A percentile compares a stretch with the other conserved stretches of the same genome.
phyloP scores from a whole-genome alignment of 2,329 filamentous ascomycete genomes.

The Aspergillus costaricaensis region DNA sequence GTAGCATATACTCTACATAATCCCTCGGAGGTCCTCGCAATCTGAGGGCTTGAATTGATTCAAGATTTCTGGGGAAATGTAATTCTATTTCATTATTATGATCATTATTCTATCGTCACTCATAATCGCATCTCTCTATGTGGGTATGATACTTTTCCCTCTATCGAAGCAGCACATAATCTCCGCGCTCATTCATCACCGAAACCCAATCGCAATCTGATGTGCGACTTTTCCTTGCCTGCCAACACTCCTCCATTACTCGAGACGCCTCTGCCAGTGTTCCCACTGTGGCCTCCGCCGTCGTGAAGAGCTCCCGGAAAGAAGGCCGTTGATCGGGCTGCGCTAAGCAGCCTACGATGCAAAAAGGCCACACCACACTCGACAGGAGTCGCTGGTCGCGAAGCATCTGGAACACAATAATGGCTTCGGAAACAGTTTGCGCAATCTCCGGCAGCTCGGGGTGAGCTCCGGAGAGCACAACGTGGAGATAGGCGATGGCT shows the following conservation, averaged over 20 bases:
- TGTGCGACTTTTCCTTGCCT: not conserved
- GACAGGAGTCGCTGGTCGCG: not conserved
- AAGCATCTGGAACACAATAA: not conserved
- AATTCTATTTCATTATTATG: not conserved
- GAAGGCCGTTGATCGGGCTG: not conserved
- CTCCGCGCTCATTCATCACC: not conserved
- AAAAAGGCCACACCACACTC: not conserved
- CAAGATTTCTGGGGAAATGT: no score
- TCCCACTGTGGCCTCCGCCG: not conserved
- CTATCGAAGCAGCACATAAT: not conserved
- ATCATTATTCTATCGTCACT: not conserved
- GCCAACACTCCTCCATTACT: not conserved
- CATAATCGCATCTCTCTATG: not conserved
- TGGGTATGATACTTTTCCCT: not conserved
- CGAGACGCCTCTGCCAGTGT: not conserved
- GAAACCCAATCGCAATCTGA: not conserved
- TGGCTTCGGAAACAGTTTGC: not conserved
- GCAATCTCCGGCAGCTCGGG: not conserved
- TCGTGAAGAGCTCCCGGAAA: not conserved
- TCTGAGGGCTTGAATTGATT: no score
- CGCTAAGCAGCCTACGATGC: not conserved
- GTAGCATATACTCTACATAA: no score
- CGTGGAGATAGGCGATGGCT: not conserved
- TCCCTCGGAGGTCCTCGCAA: no score
- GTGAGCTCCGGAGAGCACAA: not conserved